A percentile compares a stretch with the other conserved stretches of the same genome.
These are phyloP conservation scores for Bassia scoparia DNA, from an alignment of 148 eudicot genomes.

Conservation along the genomic window DNA sequence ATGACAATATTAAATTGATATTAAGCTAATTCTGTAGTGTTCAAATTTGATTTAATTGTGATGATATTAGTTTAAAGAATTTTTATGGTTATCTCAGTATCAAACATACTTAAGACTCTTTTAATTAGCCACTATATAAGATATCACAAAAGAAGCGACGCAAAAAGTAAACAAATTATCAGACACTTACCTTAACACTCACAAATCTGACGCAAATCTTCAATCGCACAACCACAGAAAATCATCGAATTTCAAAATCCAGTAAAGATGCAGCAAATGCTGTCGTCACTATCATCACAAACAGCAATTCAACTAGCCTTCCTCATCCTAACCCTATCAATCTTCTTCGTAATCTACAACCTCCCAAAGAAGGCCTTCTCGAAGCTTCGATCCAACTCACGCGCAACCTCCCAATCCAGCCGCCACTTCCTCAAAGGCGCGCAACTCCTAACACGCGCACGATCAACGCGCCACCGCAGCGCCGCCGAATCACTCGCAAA, in stretches of 20 bases:
- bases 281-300: constrained; percentile 10
- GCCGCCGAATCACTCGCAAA: constrained; percentile 52
- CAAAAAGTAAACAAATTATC: not conserved
- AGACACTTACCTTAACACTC: not conserved
- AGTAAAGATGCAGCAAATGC: constrained; percentile 18
- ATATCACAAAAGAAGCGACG: not conserved
- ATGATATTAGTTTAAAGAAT: too few species aligned
- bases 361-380: constrained; percentile 52
- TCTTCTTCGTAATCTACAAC: constrained; percentile 52
- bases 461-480: constrained; percentile 43
- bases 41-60: too few species aligned
- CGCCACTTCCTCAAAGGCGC: constrained; percentile 79
- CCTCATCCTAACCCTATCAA: constrained; percentile 40
- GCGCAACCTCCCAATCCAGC: constrained; percentile 47
- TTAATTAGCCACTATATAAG: too few species aligned
- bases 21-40: too few species aligned
- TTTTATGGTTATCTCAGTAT: too few species aligned
- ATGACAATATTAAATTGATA: too few species aligned
- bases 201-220: not conserved
- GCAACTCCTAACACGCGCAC: constrained; percentile 64
- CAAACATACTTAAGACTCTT: too few species aligned
- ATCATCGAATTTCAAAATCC: too few species aligned
- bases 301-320: constrained; percentile 40
- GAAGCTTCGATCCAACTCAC: constrained; percentile 57
- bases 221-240: not conserved